These are phyloP conservation scores for Gossypium longicalyx DNA, from an alignment of 345 rosid species.

Conservation along the genomic window DNA sequence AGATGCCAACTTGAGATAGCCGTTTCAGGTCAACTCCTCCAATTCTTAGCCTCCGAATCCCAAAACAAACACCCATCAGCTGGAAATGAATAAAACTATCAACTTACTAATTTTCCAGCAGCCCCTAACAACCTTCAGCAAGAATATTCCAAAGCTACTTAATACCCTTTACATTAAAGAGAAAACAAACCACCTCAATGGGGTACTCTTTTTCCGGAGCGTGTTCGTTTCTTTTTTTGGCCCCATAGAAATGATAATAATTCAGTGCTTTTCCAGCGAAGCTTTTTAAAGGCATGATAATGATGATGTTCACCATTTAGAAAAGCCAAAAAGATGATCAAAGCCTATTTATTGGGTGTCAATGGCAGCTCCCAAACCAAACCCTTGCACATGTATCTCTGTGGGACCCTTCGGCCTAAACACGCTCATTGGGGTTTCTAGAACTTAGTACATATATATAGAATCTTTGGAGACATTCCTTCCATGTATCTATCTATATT, in stretches of 20 bases:
- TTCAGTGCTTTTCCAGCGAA: constrained; percentile 10
- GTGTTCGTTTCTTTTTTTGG: background rate
- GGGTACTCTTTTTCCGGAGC: background rate
- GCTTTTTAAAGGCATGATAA: constrained; percentile 21
- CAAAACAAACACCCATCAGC: constrained; percentile 2
- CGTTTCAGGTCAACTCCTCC: constrained; percentile 40
- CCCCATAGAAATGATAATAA: constrained; percentile 18
- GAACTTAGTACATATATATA: constrained; percentile 14
- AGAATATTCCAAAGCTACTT: constrained; percentile 34
- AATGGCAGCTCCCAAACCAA: constrained; percentile 27
- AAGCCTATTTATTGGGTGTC: constrained; percentile 18
- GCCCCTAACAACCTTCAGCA: constrained; percentile 25
- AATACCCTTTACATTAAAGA: constrained; percentile 23
- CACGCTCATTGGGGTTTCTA: constrained; percentile 55
- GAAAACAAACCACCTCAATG: constrained; percentile 14
- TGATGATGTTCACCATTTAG: constrained; percentile 19
- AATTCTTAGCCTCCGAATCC: background rate
- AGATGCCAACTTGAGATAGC: constrained; percentile 14
- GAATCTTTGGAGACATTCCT: background rate
- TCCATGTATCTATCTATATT: no score
- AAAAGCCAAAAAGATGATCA: constrained; percentile 22
- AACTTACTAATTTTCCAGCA: background rate
- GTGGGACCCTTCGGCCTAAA: constrained; percentile 62
- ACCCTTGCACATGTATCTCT: constrained; percentile 32
- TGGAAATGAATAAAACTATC: background rate